Conservation (phyloP, 176 grass and related monocot species). For the Eragrostis nindensis region DNA sequence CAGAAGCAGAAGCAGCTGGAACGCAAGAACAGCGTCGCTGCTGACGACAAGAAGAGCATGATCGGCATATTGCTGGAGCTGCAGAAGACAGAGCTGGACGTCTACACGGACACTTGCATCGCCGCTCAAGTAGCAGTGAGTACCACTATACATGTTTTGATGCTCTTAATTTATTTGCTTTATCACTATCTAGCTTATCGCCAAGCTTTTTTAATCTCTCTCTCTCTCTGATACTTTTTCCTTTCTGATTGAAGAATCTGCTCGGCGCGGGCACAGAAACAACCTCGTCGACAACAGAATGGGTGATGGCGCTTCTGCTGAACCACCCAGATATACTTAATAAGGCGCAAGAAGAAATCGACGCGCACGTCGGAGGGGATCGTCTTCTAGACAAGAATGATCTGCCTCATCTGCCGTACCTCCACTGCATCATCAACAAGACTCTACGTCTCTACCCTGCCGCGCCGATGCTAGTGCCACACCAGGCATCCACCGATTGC, state of each 20-base stretch:
- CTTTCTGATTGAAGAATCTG: conserved; percentile 45
- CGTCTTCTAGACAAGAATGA: conserved; percentile 55
- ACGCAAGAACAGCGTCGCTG: background rate
- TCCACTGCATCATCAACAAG: conserved; percentile 66
- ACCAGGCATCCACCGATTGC: conserved; percentile 54
- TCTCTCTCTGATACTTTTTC: background rate
- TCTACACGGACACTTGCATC: conserved; percentile 52
- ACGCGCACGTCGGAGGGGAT: conserved; percentile 24
- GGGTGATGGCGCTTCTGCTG: conserved; percentile 67
- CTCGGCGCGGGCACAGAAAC: conserved; percentile 77
- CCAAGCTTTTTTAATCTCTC: background rate
- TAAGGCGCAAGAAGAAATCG: conserved; percentile 57
- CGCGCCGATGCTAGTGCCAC: conserved; percentile 57
- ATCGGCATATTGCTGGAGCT: conserved; percentile 56
- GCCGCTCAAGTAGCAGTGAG: conserved; percentile 8
- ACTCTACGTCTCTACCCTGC: conserved; percentile 67
- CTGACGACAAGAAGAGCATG: conserved; percentile 57
- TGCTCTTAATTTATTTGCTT: too few relatives aligned
- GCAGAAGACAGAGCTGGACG: conserved; percentile 59
- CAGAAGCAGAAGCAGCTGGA: conserved; percentile 6
- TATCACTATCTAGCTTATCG: too few relatives aligned
- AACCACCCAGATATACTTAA: conserved; percentile 56
- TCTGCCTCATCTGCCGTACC: conserved; percentile 49
- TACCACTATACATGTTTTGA: too few relatives aligned
- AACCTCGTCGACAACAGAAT: conserved; percentile 52